phyloP scores from a whole-genome alignment of 768 basidiomycete genomes.

The Phylloporus sp. region DNA sequence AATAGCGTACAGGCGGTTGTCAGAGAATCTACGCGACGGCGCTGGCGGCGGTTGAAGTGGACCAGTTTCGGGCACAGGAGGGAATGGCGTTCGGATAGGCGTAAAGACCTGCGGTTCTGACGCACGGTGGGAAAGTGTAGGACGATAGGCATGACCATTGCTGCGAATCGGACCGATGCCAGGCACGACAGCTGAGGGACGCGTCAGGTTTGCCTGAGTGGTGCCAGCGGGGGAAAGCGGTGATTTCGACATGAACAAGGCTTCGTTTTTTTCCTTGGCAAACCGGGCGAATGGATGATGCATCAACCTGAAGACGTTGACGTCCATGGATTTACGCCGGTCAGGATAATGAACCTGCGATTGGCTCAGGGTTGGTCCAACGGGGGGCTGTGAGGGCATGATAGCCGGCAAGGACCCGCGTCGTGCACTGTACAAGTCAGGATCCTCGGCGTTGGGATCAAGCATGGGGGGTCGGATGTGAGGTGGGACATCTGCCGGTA shows the following conservation, averaged over 20 bases:
- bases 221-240: constrained; percentile 31
- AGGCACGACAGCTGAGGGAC: constrained; percentile 26
- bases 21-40: constrained; percentile 32
- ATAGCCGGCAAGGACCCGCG: constrained; percentile 55
- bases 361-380: constrained; percentile 32
- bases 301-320: constrained; percentile 48
- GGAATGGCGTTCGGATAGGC: constrained; percentile 39
- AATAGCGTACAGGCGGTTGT: constrained; percentile 47
- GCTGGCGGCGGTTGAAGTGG: constrained; percentile 9
- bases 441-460: constrained; percentile 23
- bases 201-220: constrained; percentile 34
- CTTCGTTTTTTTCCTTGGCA: constrained; percentile 34
- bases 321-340: constrained; percentile 39
- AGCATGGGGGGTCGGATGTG: constrained; percentile 23
- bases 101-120: constrained; percentile 33
- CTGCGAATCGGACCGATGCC: constrained; percentile 41
- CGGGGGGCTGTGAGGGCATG: constrained; percentile 27
- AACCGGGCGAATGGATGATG: constrained; percentile 38
- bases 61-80: constrained; percentile 23
- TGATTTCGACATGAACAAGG: constrained; percentile 30
- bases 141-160: constrained; percentile 42
- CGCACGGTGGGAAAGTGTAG: constrained; percentile 26
- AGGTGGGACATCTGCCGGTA: constrained; percentile 18
- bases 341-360: constrained; percentile 32
- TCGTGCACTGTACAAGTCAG: constrained; percentile 36